phyloP scores from a whole-genome alignment of 2,329 filamentous ascomycete genomes.

The Hypoxylon sp. region DNA sequence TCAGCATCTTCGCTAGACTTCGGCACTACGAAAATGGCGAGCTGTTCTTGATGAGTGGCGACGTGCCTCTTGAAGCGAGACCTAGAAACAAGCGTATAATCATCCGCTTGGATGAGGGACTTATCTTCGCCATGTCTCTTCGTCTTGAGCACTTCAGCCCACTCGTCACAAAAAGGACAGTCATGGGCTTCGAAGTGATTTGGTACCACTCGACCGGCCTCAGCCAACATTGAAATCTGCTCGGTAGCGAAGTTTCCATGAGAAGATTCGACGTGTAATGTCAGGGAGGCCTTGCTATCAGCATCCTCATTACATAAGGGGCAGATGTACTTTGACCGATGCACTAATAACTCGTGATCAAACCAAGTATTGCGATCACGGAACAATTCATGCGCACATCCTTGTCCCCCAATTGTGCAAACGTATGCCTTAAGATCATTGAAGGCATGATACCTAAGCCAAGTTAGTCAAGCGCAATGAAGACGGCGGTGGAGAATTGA shows the following conservation, averaged over 20 bases:
- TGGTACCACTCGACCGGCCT: conserved; percentile 4
- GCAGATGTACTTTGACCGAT: conserved; percentile 15
- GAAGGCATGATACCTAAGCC: conserved; percentile 8
- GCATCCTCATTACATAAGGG: neutral
- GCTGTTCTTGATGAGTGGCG: conserved; percentile 21
- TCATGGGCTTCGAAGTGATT: conserved; percentile 8
- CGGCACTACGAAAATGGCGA: conserved; percentile 17
- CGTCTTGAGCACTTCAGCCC: conserved; percentile 11
- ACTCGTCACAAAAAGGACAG: conserved; percentile 26
- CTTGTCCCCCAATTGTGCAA: conserved; percentile 1
- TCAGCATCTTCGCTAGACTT: neutral
- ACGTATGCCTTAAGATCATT: conserved; percentile 18
- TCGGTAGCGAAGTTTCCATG: conserved; percentile 3
- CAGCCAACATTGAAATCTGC: neutral
- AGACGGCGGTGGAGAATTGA: neutral
- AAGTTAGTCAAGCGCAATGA: neutral
- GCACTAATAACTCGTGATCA: conserved; percentile 17
- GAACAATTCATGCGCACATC: conserved; percentile 9
- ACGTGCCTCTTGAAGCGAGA: conserved; percentile 23
- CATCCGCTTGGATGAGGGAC: neutral
- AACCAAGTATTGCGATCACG: conserved; percentile 14
- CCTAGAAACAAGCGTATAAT: conserved; percentile 1
- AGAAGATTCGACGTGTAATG: neutral
- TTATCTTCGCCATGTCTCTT: neutral
- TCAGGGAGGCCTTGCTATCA: neutral